These are phyloP conservation scores for Persicaria maculosa DNA, from an alignment of 148 eudicot species.

Conservation along the genomic window DNA sequence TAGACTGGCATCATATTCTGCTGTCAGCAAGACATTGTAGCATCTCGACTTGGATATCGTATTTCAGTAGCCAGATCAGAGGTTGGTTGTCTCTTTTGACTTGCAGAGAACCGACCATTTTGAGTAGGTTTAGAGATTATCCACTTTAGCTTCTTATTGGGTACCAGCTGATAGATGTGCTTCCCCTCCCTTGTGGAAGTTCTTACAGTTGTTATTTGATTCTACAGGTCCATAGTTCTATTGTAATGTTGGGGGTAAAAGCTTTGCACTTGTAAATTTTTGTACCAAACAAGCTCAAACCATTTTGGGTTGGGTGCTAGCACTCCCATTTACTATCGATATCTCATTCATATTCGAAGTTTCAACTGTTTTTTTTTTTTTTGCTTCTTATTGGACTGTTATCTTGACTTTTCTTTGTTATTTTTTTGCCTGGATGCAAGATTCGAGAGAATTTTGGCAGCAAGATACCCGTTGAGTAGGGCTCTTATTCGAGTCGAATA, in stretches of 20 bases:
- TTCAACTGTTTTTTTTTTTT: background rate
- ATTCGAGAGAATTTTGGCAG: background rate
- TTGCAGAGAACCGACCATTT: slow-evolving; percentile 7
- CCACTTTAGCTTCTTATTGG: slow-evolving; percentile 6
- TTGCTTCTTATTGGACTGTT: background rate
- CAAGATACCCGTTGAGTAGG: background rate
- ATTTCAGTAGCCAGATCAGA: background rate
- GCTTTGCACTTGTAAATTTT: slow-evolving; percentile 3
- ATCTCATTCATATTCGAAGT: background rate
- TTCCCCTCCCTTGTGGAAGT: background rate
- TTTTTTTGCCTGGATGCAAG: background rate
- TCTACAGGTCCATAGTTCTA: slow-evolving; percentile 1
- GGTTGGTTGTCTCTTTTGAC: background rate
- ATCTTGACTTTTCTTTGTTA: background rate
- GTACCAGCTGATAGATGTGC: slow-evolving; percentile 12
- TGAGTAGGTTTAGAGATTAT: slow-evolving; percentile 17
- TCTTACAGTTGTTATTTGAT: slow-evolving; percentile 9
- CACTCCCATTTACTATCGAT: slow-evolving; percentile 2
- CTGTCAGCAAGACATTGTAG: background rate
- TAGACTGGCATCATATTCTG: slow-evolving; percentile 3
- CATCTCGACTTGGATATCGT: background rate
- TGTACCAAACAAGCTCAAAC: background rate
- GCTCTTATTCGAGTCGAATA: no score
- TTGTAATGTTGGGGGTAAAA: slow-evolving; percentile 11
- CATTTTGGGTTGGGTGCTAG: background rate